Evolutionary conservation across 805 yeast species (phyloP), one percentile per base, ranked within the genome.

Genomic region (Yarrowia alimentaria): DNA sequence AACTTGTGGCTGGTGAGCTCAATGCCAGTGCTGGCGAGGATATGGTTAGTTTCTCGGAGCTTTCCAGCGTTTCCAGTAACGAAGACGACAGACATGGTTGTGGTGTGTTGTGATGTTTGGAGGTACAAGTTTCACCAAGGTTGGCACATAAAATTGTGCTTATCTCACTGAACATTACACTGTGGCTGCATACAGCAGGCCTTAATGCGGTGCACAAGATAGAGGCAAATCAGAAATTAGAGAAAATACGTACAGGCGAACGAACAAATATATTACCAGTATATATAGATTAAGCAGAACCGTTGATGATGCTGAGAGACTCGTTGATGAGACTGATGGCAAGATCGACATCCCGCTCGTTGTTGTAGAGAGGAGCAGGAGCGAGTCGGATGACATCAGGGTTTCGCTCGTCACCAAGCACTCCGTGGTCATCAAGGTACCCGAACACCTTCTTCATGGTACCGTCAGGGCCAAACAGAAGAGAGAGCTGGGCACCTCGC

Each of bases 331-430:
- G 56, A 17, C 64, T 55, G 5, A 72, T 78, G 7, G 79, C 79
- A 2, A 58, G 51, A 26, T 60, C 68, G 11, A 85, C 79, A 55
- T 90, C 94, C 33, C 62, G 67, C 58, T 85, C 85, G 1, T 85
- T 78, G 60, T 88, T 90, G 69, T 90, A 90, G 38, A 88, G 70
- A 0, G 96, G 93, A 3, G 77, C 72, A 6, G 98, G 96, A 0
- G 95, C 91, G n/a, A 90, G 62, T 53, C 97, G 71, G 30, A 91
- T 79, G n/a, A 89, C 97, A 62, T 81, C 80, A 1, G 97, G 97
- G 61, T 87, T 74, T 62, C 98, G 75, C 62, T 90, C 96, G 64
- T 90, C 98, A 53, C 87, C 84, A 18, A 90, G 77, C 1, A 87
- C 78, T 3, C 88, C 96, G 5, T 65, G 57, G 9, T 70, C 60